These are phyloP conservation scores for Verticillium dahliae DNA, from an alignment of 2,329 filamentous ascomycete species.

Conservation along the genomic window DNA sequence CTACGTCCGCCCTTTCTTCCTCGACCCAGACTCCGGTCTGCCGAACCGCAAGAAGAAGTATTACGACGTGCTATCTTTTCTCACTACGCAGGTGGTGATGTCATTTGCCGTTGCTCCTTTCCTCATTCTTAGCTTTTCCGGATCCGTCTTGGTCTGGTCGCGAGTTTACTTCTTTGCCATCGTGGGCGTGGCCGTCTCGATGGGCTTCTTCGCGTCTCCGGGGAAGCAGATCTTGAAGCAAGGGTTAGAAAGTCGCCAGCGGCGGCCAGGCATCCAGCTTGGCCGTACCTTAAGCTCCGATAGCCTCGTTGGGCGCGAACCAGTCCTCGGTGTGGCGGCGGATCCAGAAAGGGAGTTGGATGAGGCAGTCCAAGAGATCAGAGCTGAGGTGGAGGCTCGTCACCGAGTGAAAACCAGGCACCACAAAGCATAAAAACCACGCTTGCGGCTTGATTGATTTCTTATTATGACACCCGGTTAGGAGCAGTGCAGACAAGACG, in stretches of 20 bases:
- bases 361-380: conserved; percentile 71
- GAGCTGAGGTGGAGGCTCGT: conserved; percentile 58
- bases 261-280: conserved; percentile 36
- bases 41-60: conserved; percentile 69
- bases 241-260: conserved; percentile 51
- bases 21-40: conserved; percentile 66
- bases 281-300: conserved; percentile 50
- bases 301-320: conserved; percentile 47
- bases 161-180: conserved; percentile 86
- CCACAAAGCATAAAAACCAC: background rate
- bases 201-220: conserved; percentile 75
- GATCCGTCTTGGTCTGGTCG: conserved; percentile 70
- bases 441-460: too few relatives aligned
- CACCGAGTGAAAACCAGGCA: background rate
- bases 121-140: conserved; percentile 66
- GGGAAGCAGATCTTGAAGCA: conserved; percentile 56
- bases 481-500: too few relatives aligned
- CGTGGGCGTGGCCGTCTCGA: conserved; percentile 55
- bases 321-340: conserved; percentile 70
- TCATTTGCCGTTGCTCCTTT: conserved; percentile 82
- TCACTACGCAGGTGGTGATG: conserved; percentile 76
- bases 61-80: conserved; percentile 73
- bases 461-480: too few relatives aligned
- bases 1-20: conserved; percentile 85
- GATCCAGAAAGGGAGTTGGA: conserved; percentile 71